Evolutionary conservation across 2,329 filamentous ascomycete species (phyloP).

Genomic region (Penicillium glabrum): DNA sequence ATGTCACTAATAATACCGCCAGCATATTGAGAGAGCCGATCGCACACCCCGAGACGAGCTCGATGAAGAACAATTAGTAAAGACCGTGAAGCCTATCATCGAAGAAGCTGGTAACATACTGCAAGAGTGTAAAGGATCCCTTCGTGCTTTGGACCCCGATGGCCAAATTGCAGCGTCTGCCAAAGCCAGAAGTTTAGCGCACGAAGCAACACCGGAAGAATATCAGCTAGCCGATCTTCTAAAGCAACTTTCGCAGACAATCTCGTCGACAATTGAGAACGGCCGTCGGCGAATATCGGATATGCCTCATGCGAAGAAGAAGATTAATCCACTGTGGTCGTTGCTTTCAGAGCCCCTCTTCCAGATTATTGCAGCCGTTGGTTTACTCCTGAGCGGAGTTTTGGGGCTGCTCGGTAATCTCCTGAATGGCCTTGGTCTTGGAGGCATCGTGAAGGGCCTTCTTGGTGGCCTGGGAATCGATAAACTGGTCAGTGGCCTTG

Average conservation of each 20-base stretch:
- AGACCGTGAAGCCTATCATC: conserved; percentile 81
- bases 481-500: not conserved
- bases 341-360: conserved; percentile 74
- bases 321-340: conserved; percentile 85
- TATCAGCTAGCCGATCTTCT: conserved; percentile 78
- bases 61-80: conserved; percentile 83
- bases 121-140: conserved; percentile 78
- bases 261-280: conserved; percentile 78
- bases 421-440: not conserved
- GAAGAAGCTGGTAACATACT: conserved; percentile 81
- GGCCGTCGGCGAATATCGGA: conserved; percentile 84
- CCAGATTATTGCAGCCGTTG: conserved; percentile 48
- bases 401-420: not conserved
- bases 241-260: conserved; percentile 77
- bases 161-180: conserved; percentile 80
- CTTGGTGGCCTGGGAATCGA: not conserved
- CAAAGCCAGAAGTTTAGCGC: conserved; percentile 72
- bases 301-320: conserved; percentile 92
- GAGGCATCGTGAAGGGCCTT: not conserved
- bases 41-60: conserved; percentile 79
- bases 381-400: not conserved
- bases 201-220: conserved; percentile 78
- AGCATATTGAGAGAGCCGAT: conserved; percentile 78
- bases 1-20: conserved; percentile 4
- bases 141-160: conserved; percentile 84